Evolutionary conservation across 345 rosid genomes (phyloP).

Genomic region (Aegle marmelos): DNA sequence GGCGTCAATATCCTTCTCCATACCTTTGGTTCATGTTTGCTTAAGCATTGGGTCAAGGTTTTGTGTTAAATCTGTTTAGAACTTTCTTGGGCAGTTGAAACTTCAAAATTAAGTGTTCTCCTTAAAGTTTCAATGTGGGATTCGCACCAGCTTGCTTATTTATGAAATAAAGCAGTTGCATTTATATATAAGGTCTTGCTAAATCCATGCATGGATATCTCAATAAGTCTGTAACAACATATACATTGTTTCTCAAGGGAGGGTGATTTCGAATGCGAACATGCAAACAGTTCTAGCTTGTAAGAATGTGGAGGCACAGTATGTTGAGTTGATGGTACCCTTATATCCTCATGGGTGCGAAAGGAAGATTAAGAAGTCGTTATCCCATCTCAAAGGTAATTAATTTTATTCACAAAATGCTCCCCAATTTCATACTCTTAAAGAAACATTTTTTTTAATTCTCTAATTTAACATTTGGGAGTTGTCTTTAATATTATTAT

Average conservation of each 20-base stretch:
- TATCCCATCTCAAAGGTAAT: conserved; percentile 81
- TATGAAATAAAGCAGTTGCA: background rate
- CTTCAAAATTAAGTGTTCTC: too few species aligned
- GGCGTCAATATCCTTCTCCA: too few species aligned
- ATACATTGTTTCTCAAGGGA: background rate
- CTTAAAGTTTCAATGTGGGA: too few species aligned
- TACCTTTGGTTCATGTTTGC: too few species aligned
- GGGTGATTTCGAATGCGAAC: conserved; percentile 31
- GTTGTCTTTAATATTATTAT: too few species aligned
- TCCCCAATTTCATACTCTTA: background rate
- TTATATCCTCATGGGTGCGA: conserved; percentile 83
- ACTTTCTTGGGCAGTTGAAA: too few species aligned
- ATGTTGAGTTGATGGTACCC: conserved; percentile 93
- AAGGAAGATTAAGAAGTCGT: conserved; percentile 66
- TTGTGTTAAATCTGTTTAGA: too few species aligned
- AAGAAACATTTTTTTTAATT: background rate
- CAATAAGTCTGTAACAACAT: background rate
- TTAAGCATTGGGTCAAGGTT: too few species aligned
- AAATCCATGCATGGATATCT: background rate
- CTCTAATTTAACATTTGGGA: too few species aligned
- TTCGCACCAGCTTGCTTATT: too few species aligned
- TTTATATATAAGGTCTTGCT: background rate
- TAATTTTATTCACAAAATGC: background rate
- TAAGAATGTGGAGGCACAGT: conserved; percentile 81
- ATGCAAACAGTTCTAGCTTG: conserved; percentile 65